Evolutionary conservation across 2,329 filamentous ascomycete genomes (phyloP).

Genomic region (Cercospora janseana): DNA sequence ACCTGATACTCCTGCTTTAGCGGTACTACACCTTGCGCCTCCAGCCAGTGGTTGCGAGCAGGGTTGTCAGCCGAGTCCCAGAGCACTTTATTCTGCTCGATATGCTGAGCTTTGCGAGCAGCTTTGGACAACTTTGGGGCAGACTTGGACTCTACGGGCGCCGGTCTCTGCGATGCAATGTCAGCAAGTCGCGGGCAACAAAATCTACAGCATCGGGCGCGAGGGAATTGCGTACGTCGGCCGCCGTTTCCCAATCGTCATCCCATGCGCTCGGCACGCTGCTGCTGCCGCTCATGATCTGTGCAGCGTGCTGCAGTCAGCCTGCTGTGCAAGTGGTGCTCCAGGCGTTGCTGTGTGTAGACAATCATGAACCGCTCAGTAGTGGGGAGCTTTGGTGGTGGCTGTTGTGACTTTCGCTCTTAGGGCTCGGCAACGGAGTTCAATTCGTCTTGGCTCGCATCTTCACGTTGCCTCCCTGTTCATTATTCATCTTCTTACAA

Average conservation of each 20-base stretch:
- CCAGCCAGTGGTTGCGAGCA: slow-evolving; percentile 72
- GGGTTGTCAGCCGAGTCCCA: slow-evolving; percentile 88
- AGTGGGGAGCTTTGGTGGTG: neutral
- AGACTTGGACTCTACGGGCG: slow-evolving; percentile 29
- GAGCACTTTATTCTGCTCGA: slow-evolving; percentile 76
- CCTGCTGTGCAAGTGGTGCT: slow-evolving; percentile 5
- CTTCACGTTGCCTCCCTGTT: too few species aligned
- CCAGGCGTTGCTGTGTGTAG: neutral
- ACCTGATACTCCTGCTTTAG: slow-evolving; percentile 72
- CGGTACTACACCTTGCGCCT: slow-evolving; percentile 61
- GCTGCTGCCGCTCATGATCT: slow-evolving; percentile 45
- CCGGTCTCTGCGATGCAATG: slow-evolving; percentile 39
- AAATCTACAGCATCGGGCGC: neutral
- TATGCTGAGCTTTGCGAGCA: slow-evolving; percentile 75
- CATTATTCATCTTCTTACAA: too few species aligned
- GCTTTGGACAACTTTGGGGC: slow-evolving; percentile 63
- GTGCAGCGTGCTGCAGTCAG: slow-evolving; percentile 5
- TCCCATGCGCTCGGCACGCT: slow-evolving; percentile 78
- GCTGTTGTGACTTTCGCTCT: neutral
- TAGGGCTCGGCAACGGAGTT: too few species aligned
- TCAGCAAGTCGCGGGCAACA: slow-evolving; percentile 25
- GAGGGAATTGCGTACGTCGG: slow-evolving; percentile 56
- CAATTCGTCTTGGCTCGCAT: too few species aligned
- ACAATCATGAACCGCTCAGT: neutral
- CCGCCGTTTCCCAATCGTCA: slow-evolving; percentile 81